phyloP scores from a whole-genome alignment of 768 basidiomycete genomes.

The Cantharellus anzutake region DNA sequence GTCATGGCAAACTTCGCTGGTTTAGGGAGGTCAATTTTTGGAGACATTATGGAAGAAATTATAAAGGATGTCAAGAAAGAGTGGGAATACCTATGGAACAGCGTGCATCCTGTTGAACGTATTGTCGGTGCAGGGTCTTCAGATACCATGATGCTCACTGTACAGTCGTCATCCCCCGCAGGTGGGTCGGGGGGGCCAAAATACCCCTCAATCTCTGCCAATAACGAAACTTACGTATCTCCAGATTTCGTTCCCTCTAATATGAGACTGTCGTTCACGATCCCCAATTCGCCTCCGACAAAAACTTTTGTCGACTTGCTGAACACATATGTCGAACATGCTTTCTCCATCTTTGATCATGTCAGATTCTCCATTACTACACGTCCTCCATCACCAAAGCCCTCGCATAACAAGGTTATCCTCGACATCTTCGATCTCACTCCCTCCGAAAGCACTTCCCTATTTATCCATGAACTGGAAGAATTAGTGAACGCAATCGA shows the following conservation, averaged over 20 bases:
- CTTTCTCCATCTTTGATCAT: slow-evolving; percentile 35
- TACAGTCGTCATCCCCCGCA: slow-evolving; percentile 7
- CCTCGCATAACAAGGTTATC: slow-evolving; percentile 14
- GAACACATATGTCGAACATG: slow-evolving; percentile 38
- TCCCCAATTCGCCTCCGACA: slow-evolving; percentile 6
- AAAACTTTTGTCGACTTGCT: slow-evolving; percentile 28
- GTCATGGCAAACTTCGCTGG: background rate
- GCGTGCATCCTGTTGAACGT: background rate
- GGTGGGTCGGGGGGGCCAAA: background rate
- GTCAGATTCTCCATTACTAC: slow-evolving; percentile 23
- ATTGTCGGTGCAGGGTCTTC: slow-evolving; percentile 4
- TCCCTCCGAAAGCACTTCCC: slow-evolving; percentile 19
- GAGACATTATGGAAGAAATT: background rate
- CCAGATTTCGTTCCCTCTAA: slow-evolving; percentile 40
- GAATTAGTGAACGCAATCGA: slow-evolving; percentile 36
- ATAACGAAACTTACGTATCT: background rate
- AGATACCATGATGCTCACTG: slow-evolving; percentile 4
- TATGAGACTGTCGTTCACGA: slow-evolving; percentile 30
- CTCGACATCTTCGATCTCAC: slow-evolving; percentile 25
- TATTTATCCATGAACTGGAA: slow-evolving; percentile 24
- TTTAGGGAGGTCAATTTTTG: background rate
- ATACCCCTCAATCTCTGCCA: background rate
- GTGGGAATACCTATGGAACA: background rate
- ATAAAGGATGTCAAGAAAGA: background rate
- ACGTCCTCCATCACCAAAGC: slow-evolving; percentile 10